Evolutionary conservation across 2,329 filamentous ascomycete genomes (phyloP), one percentile per base, ranked within the genome.

Genomic region (Stemphylium lycopersici): DNA sequence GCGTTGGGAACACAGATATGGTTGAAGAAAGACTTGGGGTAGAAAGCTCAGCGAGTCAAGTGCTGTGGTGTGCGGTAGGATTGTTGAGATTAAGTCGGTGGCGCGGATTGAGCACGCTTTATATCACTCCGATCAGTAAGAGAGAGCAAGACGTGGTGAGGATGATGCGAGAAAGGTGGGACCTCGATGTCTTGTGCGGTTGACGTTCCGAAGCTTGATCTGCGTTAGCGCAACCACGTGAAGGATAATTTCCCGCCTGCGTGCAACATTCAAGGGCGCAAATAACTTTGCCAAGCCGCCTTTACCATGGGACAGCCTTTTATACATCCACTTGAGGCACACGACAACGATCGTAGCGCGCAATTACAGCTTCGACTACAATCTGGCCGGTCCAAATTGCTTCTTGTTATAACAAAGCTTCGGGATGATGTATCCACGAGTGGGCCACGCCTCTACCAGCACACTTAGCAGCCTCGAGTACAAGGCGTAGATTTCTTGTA

Each of bases 161-260:
- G 16, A 29, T n/a, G 42, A n/a, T 31, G 34, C 20, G 18, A 33
- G 47, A 44, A 51, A 44, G 20, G 18, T 20, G 37, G 46, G 33
- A 33, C 22, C 5, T 42, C 33, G 20, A 48, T 34, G 12, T 22
- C 32, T 12, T 55, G 47, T 46, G 42, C 33, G 29, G 47, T 26
- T 22, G 40, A 29, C n/a, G 12, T 38, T 46, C 40, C 46, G 47
- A 48, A 55, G 47, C 13, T 41, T 40, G 42, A 50, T 48, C 36
- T 18, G 39, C 33, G 39, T 34, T 58, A 58, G 46, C 46, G 55
- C 16, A 34, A 33, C 29, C 50, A 57, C 55, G 38, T 57, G 55
- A 43, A 54, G 47, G 22, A 40, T 45, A 41, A 31, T 47, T 36
- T 39, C 32, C 18, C 41, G 51, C 32, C 37, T 33, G 26, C 38